These are phyloP conservation scores for Fusarium papillatum DNA, from an alignment of 2,329 filamentous ascomycete genomes.

Conservation along the genomic window DNA sequence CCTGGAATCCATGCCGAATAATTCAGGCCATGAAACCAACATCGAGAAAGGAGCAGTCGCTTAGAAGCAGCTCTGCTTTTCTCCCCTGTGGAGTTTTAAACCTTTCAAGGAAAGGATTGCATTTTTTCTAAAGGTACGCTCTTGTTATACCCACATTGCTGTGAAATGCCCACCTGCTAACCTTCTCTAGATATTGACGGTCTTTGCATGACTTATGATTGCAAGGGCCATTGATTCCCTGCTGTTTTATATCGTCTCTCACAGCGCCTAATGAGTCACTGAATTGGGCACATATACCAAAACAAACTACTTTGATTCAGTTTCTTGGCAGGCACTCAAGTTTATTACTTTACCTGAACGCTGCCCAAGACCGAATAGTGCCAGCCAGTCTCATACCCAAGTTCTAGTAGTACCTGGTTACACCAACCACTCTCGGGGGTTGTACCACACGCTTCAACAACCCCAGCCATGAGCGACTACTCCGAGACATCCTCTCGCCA, in stretches of 20 bases:
- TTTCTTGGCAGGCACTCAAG: neutral
- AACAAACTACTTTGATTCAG: neutral
- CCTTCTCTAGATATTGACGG: neutral
- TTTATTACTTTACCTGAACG: neutral
- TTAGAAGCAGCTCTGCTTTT: neutral
- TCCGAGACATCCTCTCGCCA: neutral
- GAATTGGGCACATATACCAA: neutral
- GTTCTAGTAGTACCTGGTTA: neutral
- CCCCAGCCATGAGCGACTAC: neutral
- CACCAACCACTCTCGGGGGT: neutral
- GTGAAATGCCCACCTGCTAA: neutral
- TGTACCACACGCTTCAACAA: neutral
- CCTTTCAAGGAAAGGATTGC: neutral
- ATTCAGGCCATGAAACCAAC: neutral
- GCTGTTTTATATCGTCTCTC: neutral
- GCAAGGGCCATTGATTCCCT: neutral
- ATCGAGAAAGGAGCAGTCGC: neutral
- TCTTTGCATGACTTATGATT: neutral
- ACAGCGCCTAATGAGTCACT: neutral
- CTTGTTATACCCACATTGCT: neutral
- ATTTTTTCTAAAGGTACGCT: neutral
- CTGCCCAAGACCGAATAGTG: neutral
- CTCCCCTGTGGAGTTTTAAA: neutral
- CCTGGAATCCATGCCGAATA: neutral
- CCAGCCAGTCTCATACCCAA: neutral